Conservation (phyloP, 768 basidiomycete genomes). For the Postia placenta region DNA sequence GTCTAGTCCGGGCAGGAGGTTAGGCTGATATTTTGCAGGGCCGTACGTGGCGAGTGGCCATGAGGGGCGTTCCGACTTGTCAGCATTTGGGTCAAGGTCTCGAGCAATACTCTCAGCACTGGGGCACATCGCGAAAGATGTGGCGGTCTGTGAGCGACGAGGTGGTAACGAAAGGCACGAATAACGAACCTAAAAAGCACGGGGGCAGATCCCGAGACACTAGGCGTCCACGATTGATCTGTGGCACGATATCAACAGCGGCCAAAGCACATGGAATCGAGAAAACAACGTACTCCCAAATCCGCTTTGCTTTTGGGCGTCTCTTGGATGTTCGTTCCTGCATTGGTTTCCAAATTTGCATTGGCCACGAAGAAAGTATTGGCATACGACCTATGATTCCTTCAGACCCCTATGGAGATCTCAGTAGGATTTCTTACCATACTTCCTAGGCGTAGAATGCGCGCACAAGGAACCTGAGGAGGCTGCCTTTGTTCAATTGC, state of each 20-base stretch:
- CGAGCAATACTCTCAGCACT: slow-evolving; percentile 58
- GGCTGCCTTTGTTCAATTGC: too few species aligned
- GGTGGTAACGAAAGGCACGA: slow-evolving; percentile 2
- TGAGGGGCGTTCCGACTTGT: slow-evolving; percentile 68
- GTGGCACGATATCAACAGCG: too few species aligned
- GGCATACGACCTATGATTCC: slow-evolving; percentile 53
- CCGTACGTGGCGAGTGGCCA: slow-evolving; percentile 82
- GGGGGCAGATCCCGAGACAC: slow-evolving; percentile 3
- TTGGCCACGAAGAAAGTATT: slow-evolving; percentile 53
- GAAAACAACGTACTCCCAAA: slow-evolving; percentile 51
- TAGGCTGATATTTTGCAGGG: slow-evolving; percentile 68
- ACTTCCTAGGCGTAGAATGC: too few species aligned
- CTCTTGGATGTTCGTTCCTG: slow-evolving; percentile 55
- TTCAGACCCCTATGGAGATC: too few species aligned
- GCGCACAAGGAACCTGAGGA: too few species aligned
- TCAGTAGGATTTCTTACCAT: too few species aligned
- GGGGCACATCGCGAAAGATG: background rate
- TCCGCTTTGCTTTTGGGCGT: slow-evolving; percentile 27
- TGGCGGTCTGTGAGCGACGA: background rate
- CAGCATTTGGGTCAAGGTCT: slow-evolving; percentile 50
- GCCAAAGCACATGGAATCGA: too few species aligned
- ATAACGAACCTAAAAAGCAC: slow-evolving; percentile 21
- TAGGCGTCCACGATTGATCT: slow-evolving; percentile 19
- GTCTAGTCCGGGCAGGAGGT: slow-evolving; percentile 59
- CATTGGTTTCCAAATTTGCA: slow-evolving; percentile 66